Conservation (phyloP, 176 grass and related monocot genomes). For the Oryza brachyantha region DNA sequence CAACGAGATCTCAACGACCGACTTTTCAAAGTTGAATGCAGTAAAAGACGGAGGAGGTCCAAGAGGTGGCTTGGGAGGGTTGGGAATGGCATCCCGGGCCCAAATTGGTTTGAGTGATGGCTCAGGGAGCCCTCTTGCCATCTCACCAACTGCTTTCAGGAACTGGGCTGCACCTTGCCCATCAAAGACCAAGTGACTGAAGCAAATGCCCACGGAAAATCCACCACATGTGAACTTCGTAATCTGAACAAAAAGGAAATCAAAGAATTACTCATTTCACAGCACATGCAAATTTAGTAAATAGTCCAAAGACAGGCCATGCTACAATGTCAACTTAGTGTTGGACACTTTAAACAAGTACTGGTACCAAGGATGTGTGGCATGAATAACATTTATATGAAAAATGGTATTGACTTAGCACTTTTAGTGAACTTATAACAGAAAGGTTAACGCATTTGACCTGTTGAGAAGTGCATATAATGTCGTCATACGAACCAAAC, state of each 20-base stretch:
- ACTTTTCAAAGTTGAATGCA: slow-evolving; percentile 49
- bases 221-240: slow-evolving; percentile 68
- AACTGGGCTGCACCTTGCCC: slow-evolving; percentile 59
- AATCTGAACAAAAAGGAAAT: slow-evolving; percentile 37
- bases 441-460: not conserved
- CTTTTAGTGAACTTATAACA: too few relatives aligned
- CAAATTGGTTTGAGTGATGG: slow-evolving; percentile 51
- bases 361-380: not conserved
- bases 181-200: slow-evolving; percentile 67
- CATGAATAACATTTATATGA: not conserved
- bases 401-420: not conserved
- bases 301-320: not conserved
- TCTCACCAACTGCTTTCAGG: slow-evolving; percentile 61
- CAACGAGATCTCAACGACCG: slow-evolving; percentile 52
- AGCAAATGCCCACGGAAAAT: slow-evolving; percentile 54
- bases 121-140: slow-evolving; percentile 46
- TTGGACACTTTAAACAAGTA: not conserved
- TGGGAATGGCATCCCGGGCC: slow-evolving; percentile 58
- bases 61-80: slow-evolving; percentile 51
- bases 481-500: not conserved
- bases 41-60: slow-evolving; percentile 38
- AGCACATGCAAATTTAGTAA: not conserved
- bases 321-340: not conserved
- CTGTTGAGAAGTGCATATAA: not conserved
- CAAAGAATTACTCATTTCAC: not conserved